Percentiles rank a stretch among this genome's conserved stretches.
Evolutionary conservation across 345 rosid species (phyloP).

Genomic region (Garcia nutans): DNA sequence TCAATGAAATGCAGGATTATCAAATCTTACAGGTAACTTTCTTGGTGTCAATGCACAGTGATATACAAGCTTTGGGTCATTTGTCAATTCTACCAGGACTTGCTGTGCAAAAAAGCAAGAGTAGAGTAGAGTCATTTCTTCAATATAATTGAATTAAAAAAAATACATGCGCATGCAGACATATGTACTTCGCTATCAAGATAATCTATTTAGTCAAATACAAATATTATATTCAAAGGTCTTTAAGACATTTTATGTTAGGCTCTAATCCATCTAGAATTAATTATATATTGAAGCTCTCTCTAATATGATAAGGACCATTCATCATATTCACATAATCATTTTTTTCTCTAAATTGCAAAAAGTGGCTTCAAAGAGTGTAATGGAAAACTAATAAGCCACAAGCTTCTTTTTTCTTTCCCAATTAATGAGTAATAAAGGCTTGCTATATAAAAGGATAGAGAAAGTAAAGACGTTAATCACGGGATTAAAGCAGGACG

Average conservation of each 20-base stretch:
- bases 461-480: no score
- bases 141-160: constrained; percentile 8
- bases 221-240: background rate
- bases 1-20: constrained; percentile 9
- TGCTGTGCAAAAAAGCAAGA: constrained; percentile 47
- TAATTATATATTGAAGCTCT: background rate
- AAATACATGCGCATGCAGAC: background rate
- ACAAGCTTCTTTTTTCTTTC: background rate
- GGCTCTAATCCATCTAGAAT: background rate
- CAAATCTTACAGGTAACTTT: constrained; percentile 71
- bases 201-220: background rate
- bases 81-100: constrained; percentile 65
- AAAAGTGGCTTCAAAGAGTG: background rate
- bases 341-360: background rate
- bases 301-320: background rate
- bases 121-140: constrained; percentile 16
- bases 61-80: constrained; percentile 86
- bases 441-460: background rate
- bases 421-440: background rate
- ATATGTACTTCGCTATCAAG: background rate
- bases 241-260: background rate
- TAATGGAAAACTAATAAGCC: background rate
- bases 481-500: no score
- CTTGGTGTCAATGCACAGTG: constrained; percentile 92
- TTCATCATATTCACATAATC: background rate